phyloP scores from a whole-genome alignment of 331 rosid genomes.

The Malus hybrid region DNA sequence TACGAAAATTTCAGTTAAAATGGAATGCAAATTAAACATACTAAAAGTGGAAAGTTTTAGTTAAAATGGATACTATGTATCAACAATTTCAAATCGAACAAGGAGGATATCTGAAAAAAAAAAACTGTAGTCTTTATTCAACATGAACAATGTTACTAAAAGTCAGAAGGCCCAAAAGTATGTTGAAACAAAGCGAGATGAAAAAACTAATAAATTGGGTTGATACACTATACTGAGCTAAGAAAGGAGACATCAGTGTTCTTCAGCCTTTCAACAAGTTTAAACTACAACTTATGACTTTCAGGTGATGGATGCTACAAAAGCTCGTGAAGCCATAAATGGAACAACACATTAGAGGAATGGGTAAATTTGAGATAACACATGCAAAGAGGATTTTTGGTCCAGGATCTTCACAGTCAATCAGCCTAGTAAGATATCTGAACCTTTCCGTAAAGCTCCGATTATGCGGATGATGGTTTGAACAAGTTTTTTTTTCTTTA shows the following conservation, averaged over 20 bases:
- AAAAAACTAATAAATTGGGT: neutral
- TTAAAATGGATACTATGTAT: neutral
- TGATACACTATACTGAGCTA: neutral
- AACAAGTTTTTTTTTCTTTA: neutral
- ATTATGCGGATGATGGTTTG: neutral
- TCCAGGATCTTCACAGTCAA: neutral
- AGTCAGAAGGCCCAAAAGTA: neutral
- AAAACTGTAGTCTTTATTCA: too few relatives aligned
- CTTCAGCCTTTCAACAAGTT: neutral
- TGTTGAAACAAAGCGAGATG: neutral
- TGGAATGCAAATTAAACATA: neutral
- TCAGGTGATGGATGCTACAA: too few relatives aligned
- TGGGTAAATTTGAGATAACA: neutral
- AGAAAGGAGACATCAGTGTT: neutral
- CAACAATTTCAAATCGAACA: neutral
- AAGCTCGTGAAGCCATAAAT: too few relatives aligned
- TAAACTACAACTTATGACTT: too few relatives aligned
- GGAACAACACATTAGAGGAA: neutral
- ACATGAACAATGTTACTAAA: neutral
- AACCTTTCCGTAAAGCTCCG: neutral
- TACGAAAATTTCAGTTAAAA: slow-evolving; percentile 1
- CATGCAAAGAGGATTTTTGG: too few relatives aligned
- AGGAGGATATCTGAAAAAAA: neutral
- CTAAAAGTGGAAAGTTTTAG: neutral
- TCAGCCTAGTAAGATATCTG: neutral